Conservation (phyloP, 2,329 filamentous ascomycete genomes). For the Amphichorda felina region DNA sequence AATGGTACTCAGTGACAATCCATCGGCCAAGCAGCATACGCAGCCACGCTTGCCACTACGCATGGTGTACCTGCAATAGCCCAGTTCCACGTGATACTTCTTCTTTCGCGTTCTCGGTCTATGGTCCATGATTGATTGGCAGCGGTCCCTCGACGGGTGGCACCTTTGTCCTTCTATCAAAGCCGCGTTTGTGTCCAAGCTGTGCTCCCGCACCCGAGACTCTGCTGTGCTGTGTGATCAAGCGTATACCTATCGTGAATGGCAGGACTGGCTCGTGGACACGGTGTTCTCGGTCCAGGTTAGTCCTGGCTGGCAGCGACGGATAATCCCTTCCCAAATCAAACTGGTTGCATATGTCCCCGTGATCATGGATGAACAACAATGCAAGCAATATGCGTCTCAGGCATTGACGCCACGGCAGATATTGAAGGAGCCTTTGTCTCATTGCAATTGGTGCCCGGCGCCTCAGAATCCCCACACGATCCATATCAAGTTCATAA, state of each 20-base stretch:
- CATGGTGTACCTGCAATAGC: too few relatives aligned
- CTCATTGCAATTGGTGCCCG: background rate
- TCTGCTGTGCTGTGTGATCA: background rate
- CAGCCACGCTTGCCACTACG: too few relatives aligned
- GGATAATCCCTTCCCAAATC: background rate
- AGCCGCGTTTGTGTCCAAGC: background rate
- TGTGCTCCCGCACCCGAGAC: background rate
- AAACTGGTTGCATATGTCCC: constrained; percentile 9
- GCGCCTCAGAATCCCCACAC: background rate
- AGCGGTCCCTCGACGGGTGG: background rate
- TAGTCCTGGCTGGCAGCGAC: background rate
- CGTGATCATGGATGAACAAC: background rate
- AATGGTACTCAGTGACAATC: too few relatives aligned
- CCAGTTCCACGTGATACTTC: background rate
- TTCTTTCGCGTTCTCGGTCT: background rate
- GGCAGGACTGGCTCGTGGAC: too few relatives aligned
- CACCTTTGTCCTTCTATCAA: background rate
- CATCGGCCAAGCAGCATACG: too few relatives aligned
- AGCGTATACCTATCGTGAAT: background rate
- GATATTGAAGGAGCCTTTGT: too few relatives aligned
- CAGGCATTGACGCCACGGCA: constrained; percentile 28
- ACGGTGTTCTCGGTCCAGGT: background rate
- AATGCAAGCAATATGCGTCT: constrained; percentile 12
- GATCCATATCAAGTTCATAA: background rate
- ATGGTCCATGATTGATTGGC: background rate